Base-by-base conservation (phyloP, 1,139 yeast genomes). In the Pichia sp. region DNA sequence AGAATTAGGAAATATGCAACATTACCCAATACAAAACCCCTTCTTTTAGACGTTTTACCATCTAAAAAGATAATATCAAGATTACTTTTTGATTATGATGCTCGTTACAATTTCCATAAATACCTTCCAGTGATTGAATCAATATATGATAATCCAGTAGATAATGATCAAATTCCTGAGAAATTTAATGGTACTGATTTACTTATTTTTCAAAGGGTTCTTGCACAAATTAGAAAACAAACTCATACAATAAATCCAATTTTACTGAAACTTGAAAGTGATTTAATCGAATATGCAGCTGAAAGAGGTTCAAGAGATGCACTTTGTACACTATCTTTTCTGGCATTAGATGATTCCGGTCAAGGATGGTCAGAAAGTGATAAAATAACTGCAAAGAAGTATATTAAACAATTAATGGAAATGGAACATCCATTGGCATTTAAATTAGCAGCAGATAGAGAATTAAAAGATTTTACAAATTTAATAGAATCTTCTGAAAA, bases 301-400 rank as follows among this genome's bases (percentile, higher is more conserved):
- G 95, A 86, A 56, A 56, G 79, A 56, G 96, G 96, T 1, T 77
- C 84, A 57, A 76, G 80, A 51, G 87, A 87, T 62, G 96, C 96
- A 1, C 78, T 89, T 27, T 70, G 92, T 1, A 67, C 86, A 16
- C 63, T 89, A 24, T 77, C 87, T 35, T 87, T 73, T 66, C 84
- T 72, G 51, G 79, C 82, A 0, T 59, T 83, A 28, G 67, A 58
- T 24, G 59, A 63, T 34, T 45, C 63, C 54, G 45, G 43, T 5
- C 48, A 41, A 4, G 55, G 53, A 20, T 59, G 53, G 44, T 44
- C 55, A 6, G 50, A 51, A 11, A 57, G 61, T 1, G 68, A 70
- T 10, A 55, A 64, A 47, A 58, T 60, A 11, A 84, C 77, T 4
- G 96, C 87, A 51, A 72, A 70, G 50, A 56, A 60, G 3, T 74